Evolutionary conservation across 768 basidiomycete genomes (phyloP).

Genomic region (Boletales sp.): DNA sequence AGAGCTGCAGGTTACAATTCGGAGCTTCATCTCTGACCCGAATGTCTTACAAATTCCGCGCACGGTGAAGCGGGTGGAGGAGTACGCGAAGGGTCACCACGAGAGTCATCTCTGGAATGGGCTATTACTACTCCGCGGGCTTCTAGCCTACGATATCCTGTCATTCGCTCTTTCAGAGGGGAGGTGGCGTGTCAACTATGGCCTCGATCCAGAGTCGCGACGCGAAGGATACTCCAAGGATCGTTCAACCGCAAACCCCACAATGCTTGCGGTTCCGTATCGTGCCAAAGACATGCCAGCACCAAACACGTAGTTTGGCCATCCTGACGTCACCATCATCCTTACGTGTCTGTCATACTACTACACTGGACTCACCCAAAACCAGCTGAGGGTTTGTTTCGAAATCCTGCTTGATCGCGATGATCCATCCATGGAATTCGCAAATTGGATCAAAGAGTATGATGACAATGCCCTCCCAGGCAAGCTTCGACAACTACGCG

Average conservation of each 20-base stretch:
- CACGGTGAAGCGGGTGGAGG: conserved; percentile 2
- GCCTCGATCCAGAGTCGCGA: too few relatives aligned
- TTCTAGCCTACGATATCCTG: conserved; percentile 26
- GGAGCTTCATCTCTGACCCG: conserved; percentile 12
- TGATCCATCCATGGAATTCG: too few relatives aligned
- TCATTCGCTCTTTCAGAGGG: conserved; percentile 22
- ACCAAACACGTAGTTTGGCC: conserved; percentile 30
- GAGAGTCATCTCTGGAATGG: not conserved
- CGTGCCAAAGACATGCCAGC: too few relatives aligned
- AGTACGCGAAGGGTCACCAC: not conserved
- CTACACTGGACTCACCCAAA: too few relatives aligned
- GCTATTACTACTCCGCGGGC: conserved; percentile 29
- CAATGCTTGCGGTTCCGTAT: conserved; percentile 33
- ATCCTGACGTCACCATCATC: conserved; percentile 31
- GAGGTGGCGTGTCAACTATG: conserved; percentile 34
- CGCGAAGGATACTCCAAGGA: too few relatives aligned
- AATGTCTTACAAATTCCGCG: not conserved
- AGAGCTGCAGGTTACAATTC: not conserved
- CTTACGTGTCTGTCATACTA: conserved; percentile 30
- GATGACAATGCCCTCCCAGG: too few relatives aligned
- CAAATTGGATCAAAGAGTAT: too few relatives aligned
- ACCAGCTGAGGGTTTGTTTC: too few relatives aligned
- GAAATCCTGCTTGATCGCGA: too few relatives aligned
- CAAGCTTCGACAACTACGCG: not conserved
- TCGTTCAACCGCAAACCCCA: too few relatives aligned